Conservation (phyloP, 129 eudicot genomes). For the Pseudognaphalium luteoalbum region DNA sequence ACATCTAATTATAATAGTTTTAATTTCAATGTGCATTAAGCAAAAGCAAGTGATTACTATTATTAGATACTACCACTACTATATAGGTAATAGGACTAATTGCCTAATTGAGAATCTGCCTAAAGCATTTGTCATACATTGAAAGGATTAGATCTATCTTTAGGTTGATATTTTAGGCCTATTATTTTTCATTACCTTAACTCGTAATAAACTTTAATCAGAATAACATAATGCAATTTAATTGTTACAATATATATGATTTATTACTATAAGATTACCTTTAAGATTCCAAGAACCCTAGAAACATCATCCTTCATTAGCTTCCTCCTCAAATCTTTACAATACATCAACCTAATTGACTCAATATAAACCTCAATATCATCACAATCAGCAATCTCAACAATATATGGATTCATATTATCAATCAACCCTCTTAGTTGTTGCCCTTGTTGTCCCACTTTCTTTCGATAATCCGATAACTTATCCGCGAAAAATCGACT, state of each 20-base stretch:
- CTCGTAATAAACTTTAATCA: background rate
- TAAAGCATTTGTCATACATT: background rate
- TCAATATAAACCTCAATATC: constrained; percentile 87
- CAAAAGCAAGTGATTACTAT: background rate
- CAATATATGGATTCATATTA: constrained; percentile 30
- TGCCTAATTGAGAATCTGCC: no score
- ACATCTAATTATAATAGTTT: no score
- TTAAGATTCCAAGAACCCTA: constrained; percentile 81
- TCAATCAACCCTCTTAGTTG: constrained; percentile 30
- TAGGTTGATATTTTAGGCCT: background rate
- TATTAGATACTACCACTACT: no score
- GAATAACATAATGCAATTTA: constrained; percentile 2
- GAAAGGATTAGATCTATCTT: background rate
- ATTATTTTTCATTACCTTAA: background rate
- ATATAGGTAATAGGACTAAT: no score
- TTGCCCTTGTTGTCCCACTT: constrained; percentile 36
- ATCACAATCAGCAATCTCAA: constrained; percentile 94
- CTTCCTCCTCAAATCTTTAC: constrained; percentile 77
- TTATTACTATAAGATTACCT: constrained; percentile 45
- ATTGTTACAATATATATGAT: background rate
- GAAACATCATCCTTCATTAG: constrained; percentile 83
- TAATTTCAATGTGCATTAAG: background rate
- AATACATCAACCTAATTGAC: constrained; percentile 80
- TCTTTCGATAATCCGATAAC: constrained; percentile 46
- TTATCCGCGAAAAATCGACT: constrained; percentile 70